Percentiles rank a stretch among this genome's conserved stretches.
Evolutionary conservation across 805 yeast species (phyloP).

Genomic region (Wickerhamiella shivajii): DNA sequence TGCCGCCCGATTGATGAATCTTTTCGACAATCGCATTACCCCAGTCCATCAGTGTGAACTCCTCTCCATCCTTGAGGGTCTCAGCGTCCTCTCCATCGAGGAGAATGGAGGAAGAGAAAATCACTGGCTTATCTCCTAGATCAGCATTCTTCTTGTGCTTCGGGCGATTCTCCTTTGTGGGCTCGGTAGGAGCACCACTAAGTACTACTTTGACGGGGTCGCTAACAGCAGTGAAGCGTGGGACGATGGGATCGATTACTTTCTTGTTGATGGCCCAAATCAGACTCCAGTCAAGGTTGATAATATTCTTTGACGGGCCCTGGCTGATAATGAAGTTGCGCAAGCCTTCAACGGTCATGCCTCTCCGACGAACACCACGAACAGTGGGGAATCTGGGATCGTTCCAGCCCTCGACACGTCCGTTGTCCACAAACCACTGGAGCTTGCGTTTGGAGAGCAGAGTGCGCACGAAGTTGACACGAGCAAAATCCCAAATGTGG

Average conservation of each 20-base stretch:
- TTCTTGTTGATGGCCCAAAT: constrained; percentile 98
- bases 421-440: constrained; percentile 97
- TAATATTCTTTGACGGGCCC: constrained; percentile 95
- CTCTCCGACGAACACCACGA: constrained; percentile 98
- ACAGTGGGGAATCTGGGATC: constrained; percentile 99
- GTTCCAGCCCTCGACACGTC: constrained; percentile 85
- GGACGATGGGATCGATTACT: constrained; percentile 91
- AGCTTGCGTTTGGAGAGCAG: constrained; percentile 90
- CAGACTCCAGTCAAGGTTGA: constrained; percentile 92
- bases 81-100: constrained; percentile 78
- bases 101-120: constrained; percentile 46
- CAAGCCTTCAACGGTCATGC: constrained; percentile 97
- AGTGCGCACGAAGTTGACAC: constrained; percentile 94
- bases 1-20: constrained; percentile 44
- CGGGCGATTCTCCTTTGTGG: constrained; percentile 58
- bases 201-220: constrained; percentile 60
- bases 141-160: constrained; percentile 92
- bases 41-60: constrained; percentile 98
- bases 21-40: constrained; percentile 77
- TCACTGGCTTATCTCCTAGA: constrained; percentile 70
- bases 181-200: constrained; percentile 47
- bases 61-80: constrained; percentile 70
- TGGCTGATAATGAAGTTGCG: constrained; percentile 85
- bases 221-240: constrained; percentile 73
- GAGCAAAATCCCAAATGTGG: constrained; percentile 94